Evolutionary conservation across 257 asterid species (phyloP).

Genomic region (Avicennia marina): DNA sequence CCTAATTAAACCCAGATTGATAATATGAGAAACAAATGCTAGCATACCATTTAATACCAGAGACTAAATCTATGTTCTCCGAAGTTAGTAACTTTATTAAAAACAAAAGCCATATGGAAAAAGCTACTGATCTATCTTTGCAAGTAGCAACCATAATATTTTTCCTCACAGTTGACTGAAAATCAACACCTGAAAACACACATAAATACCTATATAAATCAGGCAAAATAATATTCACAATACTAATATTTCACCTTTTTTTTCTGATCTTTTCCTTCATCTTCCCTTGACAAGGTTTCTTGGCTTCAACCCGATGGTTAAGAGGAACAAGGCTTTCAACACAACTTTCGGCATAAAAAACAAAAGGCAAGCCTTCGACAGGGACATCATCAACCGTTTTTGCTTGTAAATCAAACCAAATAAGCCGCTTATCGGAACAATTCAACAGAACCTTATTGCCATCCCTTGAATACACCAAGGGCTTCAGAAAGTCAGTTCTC

Average conservation of each 20-base stretch:
- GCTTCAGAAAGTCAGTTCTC: conserved; percentile 19
- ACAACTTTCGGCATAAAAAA: conserved; percentile 41
- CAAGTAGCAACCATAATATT: not conserved
- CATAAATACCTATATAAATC: not conserved
- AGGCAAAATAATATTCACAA: not conserved
- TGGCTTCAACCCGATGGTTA: conserved; percentile 12
- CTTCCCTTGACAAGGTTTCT: conserved; percentile 20
- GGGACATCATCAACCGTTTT: conserved; percentile 25
- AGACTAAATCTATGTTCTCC: no score
- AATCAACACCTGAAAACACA: not conserved
- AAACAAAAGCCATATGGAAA: no score
- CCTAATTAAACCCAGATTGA: no score
- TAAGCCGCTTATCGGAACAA: conserved; percentile 35
- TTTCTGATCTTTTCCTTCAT: conserved; percentile 19
- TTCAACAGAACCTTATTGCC: conserved; percentile 38
- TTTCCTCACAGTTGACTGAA: no score
- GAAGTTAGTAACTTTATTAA: no score
- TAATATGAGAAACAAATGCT: no score
- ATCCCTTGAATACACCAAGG: conserved; percentile 37
- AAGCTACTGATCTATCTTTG: not conserved
- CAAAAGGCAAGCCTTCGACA: conserved; percentile 39
- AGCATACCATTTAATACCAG: no score
- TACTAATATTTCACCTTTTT: conserved; percentile 30
- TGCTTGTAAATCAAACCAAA: conserved; percentile 37
- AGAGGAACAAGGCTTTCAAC: conserved; percentile 43